These are phyloP conservation scores for Ophiostoma perfectum DNA, from an alignment of 2,329 filamentous ascomycete genomes.

Conservation along the genomic window DNA sequence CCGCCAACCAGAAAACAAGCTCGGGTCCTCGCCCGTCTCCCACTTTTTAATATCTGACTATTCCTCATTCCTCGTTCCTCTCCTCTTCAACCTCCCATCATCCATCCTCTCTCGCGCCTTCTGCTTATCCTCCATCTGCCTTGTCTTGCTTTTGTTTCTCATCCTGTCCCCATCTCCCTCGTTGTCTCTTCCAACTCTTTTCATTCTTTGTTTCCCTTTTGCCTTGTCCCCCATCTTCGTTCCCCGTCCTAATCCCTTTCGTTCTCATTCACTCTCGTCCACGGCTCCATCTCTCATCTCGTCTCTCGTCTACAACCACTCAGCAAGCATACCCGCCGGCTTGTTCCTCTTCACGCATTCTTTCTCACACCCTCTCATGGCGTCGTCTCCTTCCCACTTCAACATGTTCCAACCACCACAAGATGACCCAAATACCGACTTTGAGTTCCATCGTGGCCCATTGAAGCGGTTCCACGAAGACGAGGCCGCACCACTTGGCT, in stretches of 20 bases:
- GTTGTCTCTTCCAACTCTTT: not conserved
- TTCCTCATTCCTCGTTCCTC: not conserved
- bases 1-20: slow-evolving; percentile 12
- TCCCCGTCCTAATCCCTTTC: not conserved
- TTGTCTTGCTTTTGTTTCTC: slow-evolving; percentile 13
- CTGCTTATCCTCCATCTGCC: not conserved
- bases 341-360: not conserved
- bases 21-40: slow-evolving; percentile 5
- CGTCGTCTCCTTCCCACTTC: not conserved
- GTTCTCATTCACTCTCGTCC: not conserved
- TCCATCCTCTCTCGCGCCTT: too few species aligned
- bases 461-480: slow-evolving; percentile 46
- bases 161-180: not conserved
- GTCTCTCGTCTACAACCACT: not conserved
- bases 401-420: slow-evolving; percentile 24
- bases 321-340: not conserved
- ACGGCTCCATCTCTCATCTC: not conserved
- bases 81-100: not conserved
- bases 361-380: not conserved
- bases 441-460: slow-evolving; percentile 36
- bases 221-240: not conserved
- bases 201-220: not conserved
- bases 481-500: slow-evolving; percentile 39
- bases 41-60: not conserved
- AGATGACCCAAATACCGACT: slow-evolving; percentile 25